These are phyloP conservation scores for Closterium sp. DNA, from an alignment of 139 green algal species.

Conservation along the genomic window DNA sequence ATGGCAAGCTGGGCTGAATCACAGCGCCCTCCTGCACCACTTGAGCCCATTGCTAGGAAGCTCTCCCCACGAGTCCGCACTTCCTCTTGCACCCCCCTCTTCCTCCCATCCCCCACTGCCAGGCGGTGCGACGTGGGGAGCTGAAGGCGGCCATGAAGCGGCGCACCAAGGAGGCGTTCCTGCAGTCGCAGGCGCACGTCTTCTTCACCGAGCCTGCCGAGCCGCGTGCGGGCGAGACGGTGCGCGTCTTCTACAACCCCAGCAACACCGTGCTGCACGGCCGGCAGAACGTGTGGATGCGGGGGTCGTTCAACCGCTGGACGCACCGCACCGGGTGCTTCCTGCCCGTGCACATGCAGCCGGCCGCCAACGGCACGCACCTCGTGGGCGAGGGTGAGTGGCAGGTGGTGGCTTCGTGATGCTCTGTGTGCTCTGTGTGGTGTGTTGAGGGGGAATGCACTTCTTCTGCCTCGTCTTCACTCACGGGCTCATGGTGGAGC, in stretches of 20 bases:
- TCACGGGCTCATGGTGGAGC: too few relatives aligned
- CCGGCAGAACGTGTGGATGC: conserved; percentile 75
- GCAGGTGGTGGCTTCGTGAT: too few relatives aligned
- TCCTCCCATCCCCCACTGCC: background rate
- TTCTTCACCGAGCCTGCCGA: conserved; percentile 28
- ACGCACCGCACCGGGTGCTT: conserved; percentile 36
- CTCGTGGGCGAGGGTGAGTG: conserved; percentile 38
- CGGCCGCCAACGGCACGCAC: conserved; percentile 1
- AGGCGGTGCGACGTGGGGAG: background rate
- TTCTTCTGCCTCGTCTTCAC: too few relatives aligned
- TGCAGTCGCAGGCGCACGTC: conserved; percentile 14
- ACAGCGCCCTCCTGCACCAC: too few relatives aligned
- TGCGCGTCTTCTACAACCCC: conserved; percentile 86
- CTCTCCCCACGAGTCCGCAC: too few relatives aligned
- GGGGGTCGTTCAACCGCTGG: conserved; percentile 81
- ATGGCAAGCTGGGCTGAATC: too few relatives aligned
- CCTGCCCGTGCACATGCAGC: conserved; percentile 28
- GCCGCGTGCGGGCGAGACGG: background rate
- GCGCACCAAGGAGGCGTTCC: background rate
- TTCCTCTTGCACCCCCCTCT: too few relatives aligned
- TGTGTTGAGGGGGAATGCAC: too few relatives aligned
- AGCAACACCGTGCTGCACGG: conserved; percentile 77
- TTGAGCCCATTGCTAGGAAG: too few relatives aligned
- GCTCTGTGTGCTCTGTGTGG: too few relatives aligned
- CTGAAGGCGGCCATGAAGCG: background rate